Conservation (phyloP, 2,329 filamentous ascomycete genomes). For the Nannizzia gypsea region DNA sequence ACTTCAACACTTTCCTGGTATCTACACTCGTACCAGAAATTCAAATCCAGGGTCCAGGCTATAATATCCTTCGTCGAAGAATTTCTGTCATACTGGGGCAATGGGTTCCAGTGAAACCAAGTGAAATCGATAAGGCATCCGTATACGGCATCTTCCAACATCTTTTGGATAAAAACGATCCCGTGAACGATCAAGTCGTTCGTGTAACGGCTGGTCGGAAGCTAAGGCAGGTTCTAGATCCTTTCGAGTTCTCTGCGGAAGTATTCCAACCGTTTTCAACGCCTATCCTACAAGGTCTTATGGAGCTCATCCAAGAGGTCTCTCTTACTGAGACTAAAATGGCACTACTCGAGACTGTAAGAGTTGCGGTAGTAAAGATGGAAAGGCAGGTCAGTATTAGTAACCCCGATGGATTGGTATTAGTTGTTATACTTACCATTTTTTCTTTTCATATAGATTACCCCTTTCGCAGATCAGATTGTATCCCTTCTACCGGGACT, state of each 20-base stretch:
- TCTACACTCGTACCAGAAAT: slow-evolving; percentile 68
- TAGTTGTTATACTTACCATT: slow-evolving; percentile 54
- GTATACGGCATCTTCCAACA: slow-evolving; percentile 86
- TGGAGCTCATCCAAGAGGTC: slow-evolving; percentile 66
- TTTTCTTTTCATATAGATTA: slow-evolving; percentile 46
- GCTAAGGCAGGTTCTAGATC: slow-evolving; percentile 67
- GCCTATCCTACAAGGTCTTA: slow-evolving; percentile 58
- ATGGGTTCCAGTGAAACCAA: slow-evolving; percentile 73
- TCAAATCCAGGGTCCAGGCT: slow-evolving; percentile 54
- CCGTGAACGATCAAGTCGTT: slow-evolving; percentile 80
- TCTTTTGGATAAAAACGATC: slow-evolving; percentile 64
- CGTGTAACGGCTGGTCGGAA: slow-evolving; percentile 81
- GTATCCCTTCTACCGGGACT: slow-evolving; percentile 67
- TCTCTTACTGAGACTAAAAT: slow-evolving; percentile 81
- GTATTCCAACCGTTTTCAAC: slow-evolving; percentile 67
- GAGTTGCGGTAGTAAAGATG: slow-evolving; percentile 67
- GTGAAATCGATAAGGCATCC: slow-evolving; percentile 54
- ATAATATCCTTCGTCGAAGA: slow-evolving; percentile 73
- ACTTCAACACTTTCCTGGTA: slow-evolving; percentile 71
- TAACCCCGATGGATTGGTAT: slow-evolving; percentile 36
- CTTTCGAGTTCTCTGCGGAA: slow-evolving; percentile 66
- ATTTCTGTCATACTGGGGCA: slow-evolving; percentile 81
- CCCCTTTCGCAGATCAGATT: slow-evolving; percentile 63
- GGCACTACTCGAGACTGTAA: slow-evolving; percentile 75
- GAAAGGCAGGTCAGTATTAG: slow-evolving; percentile 54